Evolutionary conservation across 202 grass and related monocot species (phyloP).

Genomic region (Sporobolus alterniflorus): DNA sequence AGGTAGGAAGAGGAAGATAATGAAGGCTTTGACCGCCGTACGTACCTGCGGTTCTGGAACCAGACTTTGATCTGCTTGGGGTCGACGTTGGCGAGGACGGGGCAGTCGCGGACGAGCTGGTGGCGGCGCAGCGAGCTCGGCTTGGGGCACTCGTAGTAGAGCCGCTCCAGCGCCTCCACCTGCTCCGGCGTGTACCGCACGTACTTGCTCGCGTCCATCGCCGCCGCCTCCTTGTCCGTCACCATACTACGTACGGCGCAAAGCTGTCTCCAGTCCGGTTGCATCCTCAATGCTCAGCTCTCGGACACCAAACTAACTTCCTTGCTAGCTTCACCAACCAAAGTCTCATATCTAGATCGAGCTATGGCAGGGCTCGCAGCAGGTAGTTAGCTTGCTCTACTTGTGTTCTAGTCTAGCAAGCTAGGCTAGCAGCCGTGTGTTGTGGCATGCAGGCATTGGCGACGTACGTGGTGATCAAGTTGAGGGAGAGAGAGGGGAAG

Average conservation of each 20-base stretch:
- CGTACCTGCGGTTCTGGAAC: conserved; percentile 83
- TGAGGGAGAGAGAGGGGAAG: not conserved
- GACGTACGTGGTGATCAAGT: not conserved
- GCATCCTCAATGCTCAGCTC: not conserved
- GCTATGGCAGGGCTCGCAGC: not conserved
- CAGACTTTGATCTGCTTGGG: conserved; percentile 90
- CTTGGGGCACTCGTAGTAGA: conserved; percentile 84
- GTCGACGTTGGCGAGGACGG: conserved; percentile 66
- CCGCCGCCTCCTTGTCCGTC: conserved; percentile 40
- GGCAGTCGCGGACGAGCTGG: conserved; percentile 75
- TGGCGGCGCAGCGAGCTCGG: conserved; percentile 78
- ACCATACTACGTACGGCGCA: not conserved
- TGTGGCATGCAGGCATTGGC: conserved; percentile 27
- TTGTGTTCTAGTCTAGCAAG: not conserved
- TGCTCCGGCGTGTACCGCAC: conserved; percentile 85
- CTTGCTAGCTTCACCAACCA: not conserved
- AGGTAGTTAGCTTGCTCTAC: not conserved
- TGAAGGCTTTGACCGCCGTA: too few relatives aligned
- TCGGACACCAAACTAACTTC: not conserved
- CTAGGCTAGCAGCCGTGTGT: not conserved
- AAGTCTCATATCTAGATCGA: not conserved
- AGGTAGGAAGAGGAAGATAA: not conserved
- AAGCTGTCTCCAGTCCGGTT: not conserved
- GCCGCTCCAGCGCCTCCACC: conserved; percentile 76
- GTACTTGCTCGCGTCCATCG: conserved; percentile 75